These are phyloP conservation scores for Verticillium isaacii DNA, from an alignment of 2,329 filamentous ascomycete genomes.

Conservation along the genomic window DNA sequence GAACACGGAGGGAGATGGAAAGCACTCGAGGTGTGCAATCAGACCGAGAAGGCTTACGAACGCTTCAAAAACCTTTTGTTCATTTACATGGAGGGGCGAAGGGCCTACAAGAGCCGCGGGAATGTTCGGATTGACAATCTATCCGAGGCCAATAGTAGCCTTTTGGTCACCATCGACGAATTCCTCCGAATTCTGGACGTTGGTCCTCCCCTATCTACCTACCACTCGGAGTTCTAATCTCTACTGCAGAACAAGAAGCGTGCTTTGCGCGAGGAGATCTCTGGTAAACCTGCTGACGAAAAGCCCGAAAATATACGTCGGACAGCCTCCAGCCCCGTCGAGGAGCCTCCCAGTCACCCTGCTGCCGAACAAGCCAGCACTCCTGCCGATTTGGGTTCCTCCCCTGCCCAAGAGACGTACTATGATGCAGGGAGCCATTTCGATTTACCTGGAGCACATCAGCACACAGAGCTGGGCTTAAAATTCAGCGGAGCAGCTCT, in stretches of 20 bases:
- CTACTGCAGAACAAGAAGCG: background rate
- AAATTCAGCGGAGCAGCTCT: no score
- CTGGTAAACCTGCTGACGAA: background rate
- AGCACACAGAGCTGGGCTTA: no score
- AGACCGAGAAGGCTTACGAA: background rate
- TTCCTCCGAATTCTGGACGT: background rate
- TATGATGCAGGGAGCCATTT: no score
- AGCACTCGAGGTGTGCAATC: background rate
- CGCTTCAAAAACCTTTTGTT: background rate
- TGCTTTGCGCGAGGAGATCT: background rate
- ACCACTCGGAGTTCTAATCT: background rate
- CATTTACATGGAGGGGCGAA: background rate
- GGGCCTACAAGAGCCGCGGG: background rate
- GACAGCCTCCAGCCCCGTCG: background rate
- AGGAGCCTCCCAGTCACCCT: no score
- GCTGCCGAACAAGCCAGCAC: no score
- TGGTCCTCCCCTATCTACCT: background rate
- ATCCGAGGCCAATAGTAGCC: background rate
- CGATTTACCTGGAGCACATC: no score
- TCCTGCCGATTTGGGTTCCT: no score
- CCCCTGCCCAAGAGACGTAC: no score
- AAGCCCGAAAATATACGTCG: background rate
- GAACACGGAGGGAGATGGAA: background rate
- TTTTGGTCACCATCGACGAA: background rate
- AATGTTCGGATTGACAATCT: background rate